These are phyloP conservation scores for Stereocaulon alpinum DNA, from an alignment of 495 filamentous ascomycete species.

Conservation along the genomic window DNA sequence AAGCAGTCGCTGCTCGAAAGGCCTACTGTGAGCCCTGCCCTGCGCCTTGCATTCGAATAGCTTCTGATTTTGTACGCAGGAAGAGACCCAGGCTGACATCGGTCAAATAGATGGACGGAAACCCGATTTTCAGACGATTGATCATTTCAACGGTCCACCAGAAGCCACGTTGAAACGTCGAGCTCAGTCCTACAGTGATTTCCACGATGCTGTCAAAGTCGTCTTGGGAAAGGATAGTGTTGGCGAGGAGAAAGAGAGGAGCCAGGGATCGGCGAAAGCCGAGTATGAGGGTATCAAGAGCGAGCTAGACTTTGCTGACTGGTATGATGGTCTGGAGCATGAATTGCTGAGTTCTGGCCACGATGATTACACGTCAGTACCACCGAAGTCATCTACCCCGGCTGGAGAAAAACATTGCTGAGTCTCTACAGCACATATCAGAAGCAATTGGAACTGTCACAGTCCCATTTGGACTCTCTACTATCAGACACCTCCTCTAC, in stretches of 20 bases:
- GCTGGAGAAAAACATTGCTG: not conserved
- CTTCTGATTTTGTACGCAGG: constrained; percentile 32
- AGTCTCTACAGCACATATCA: constrained; percentile 50
- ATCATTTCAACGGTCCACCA: constrained; percentile 41
- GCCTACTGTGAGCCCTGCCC: constrained; percentile 49
- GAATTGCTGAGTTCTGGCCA: constrained; percentile 70
- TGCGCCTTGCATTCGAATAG: constrained; percentile 20
- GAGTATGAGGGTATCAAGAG: constrained; percentile 30
- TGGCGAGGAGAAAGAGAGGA: constrained; percentile 31
- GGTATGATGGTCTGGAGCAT: constrained; percentile 53
- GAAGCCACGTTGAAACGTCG: constrained; percentile 50
- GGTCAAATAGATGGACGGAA: constrained; percentile 31
- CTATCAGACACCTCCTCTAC: constrained; percentile 62
- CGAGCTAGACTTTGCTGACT: constrained; percentile 51
- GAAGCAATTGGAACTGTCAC: constrained; percentile 67
- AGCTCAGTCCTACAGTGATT: constrained; percentile 68
- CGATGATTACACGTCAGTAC: constrained; percentile 70
- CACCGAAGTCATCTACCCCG: not conserved
- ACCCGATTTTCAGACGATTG: not conserved
- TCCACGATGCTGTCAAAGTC: constrained; percentile 52
- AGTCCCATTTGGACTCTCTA: constrained; percentile 72
- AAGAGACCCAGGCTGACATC: constrained; percentile 34
- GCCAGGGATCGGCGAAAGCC: constrained; percentile 22
- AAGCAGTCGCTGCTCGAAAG: constrained; percentile 57
- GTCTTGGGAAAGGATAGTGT: constrained; percentile 39